Evolutionary conservation across 2,329 filamentous ascomycete genomes (phyloP), one percentile per base, ranked within the genome.

Genomic region (Aspergillus pseudoglaucus): DNA sequence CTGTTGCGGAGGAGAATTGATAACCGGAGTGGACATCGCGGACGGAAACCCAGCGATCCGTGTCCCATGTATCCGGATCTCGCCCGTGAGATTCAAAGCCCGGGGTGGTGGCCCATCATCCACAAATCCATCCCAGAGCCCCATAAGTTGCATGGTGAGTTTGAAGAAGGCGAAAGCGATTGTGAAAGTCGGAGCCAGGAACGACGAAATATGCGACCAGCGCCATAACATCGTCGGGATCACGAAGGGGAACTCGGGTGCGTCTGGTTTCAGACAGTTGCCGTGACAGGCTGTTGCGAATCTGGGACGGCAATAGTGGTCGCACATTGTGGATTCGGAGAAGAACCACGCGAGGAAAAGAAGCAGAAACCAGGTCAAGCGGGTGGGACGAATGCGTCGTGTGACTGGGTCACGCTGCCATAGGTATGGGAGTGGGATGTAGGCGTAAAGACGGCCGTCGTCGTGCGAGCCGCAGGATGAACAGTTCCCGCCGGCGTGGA

Each of bases 171-270:
- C 65, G 10, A 69, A 45, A 1, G 53, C 12, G 12, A 71, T 47
- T 3, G 66, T 57, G 46, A 64, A 55, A 12, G 68, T 25, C 0
- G 68, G 66, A 0, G 57, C 52, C 3, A 66, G 48, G 12, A 67
- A 27, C 3, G 50, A 46, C 0, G 63, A 67, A 5, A 72, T 50
- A 53, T 67, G 65, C 14, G 67, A 66, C 72, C 71, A 74, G 20
- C 72, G 70, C 63, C 63, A 77, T 3, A 80, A 48, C 58, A 82
- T 69, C 3, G 77, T 81, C 3, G 77, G 76, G 4, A 80, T 69
- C 4, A 80, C 78, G 50, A 74, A 79, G 0, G 80, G 80, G 44
- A 74, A 78, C 18, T 66, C 58, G 0, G 80, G 80, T 8, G 77
- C 77, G 51, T 79, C 66, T 17, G 71, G 71, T 39, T 73, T 66